phyloP scores from a whole-genome alignment of 805 yeast genomes.

The Scheffersomyces amazonensis region DNA sequence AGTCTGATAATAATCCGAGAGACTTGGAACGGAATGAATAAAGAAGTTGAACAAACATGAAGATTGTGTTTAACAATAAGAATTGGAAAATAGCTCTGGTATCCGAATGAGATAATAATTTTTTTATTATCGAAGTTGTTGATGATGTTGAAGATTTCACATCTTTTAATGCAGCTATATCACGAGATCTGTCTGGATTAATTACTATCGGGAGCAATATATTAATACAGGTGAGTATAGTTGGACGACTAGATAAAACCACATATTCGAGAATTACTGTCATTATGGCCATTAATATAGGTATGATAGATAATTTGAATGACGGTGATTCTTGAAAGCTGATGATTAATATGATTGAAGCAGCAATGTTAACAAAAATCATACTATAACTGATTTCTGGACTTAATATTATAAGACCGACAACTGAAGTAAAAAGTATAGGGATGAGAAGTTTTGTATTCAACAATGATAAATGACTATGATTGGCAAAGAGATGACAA shows the following conservation, averaged over 20 bases:
- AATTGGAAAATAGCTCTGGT: slow-evolving; percentile 89
- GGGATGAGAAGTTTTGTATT: not conserved
- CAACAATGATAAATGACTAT: not conserved
- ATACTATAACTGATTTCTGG: slow-evolving; percentile 13
- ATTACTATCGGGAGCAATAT: slow-evolving; percentile 19
- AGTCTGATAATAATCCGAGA: slow-evolving; percentile 85
- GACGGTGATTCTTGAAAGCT: slow-evolving; percentile 22
- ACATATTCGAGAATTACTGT: slow-evolving; percentile 18
- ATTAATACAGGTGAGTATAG: slow-evolving; percentile 7
- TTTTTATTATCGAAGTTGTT: slow-evolving; percentile 20
- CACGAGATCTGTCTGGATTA: slow-evolving; percentile 12
- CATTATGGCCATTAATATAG: slow-evolving; percentile 15
- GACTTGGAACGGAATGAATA: slow-evolving; percentile 93
- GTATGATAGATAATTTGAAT: slow-evolving; percentile 13
- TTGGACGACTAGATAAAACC: slow-evolving; percentile 8
- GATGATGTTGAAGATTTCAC: not conserved
- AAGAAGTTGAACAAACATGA: slow-evolving; percentile 90
- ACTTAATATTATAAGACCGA: not conserved
- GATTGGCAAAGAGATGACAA: not conserved
- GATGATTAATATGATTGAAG: slow-evolving; percentile 20
- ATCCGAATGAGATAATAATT: slow-evolving; percentile 45
- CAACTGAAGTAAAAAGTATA: not conserved
- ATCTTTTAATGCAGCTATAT: not conserved
- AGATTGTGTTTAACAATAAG: slow-evolving; percentile 77
- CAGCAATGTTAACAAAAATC: slow-evolving; percentile 22